These are phyloP conservation scores for Casuarina cunninghamiana DNA, from an alignment of 306 rosid genomes.

Conservation along the genomic window DNA sequence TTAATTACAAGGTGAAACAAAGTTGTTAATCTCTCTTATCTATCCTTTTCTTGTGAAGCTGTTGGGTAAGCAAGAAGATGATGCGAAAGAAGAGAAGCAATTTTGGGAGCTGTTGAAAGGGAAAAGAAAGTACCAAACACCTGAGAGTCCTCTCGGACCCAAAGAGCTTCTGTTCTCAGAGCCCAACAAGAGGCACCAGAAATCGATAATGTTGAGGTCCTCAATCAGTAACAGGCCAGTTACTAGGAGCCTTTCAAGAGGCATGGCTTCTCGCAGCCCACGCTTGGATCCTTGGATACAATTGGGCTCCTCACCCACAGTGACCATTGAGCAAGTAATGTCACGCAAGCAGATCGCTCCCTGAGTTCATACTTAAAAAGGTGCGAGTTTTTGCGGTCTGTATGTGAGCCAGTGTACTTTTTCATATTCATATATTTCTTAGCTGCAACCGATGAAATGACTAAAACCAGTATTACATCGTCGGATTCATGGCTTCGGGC, in stretches of 20 bases:
- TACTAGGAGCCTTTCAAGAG: neutral
- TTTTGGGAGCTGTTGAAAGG: constrained; percentile 4
- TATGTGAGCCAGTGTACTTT: neutral
- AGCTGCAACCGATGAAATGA: neutral
- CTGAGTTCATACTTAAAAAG: neutral
- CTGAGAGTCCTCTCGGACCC: constrained; percentile 7
- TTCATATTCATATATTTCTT: neutral
- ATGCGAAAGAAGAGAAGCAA: neutral
- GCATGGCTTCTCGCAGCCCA: neutral
- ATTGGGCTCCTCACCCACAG: neutral
- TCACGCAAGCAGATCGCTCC: neutral
- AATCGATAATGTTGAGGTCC: neutral
- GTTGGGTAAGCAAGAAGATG: neutral
- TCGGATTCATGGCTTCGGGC: too few species aligned
- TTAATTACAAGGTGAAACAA: neutral
- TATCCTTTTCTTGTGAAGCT: neutral
- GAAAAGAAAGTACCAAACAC: constrained; percentile 2
- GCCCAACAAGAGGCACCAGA: neutral
- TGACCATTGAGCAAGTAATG: neutral
- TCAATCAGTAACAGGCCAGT: neutral
- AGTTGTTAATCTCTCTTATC: neutral
- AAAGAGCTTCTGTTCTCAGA: neutral
- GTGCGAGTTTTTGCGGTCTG: neutral
- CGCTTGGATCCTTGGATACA: neutral
- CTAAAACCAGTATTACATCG: neutral